Percentiles rank a stretch among this genome's conserved stretches.
Conservation (phyloP, 2,329 filamentous ascomycete genomes). For the Colletotrichum scovillei region DNA sequence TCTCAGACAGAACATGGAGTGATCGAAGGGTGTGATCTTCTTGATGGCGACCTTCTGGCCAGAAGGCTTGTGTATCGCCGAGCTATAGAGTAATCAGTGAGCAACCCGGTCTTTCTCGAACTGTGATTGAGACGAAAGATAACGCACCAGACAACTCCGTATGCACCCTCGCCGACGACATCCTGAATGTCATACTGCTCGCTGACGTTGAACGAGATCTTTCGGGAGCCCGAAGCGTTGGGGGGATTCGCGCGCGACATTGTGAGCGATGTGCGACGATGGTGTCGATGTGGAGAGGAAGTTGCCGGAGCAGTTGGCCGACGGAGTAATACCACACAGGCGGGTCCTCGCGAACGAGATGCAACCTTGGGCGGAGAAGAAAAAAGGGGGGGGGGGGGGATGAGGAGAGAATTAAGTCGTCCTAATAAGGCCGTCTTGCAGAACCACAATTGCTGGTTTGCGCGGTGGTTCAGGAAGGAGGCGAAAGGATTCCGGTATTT, state of each 20-base stretch:
- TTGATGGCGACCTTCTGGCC: slow-evolving; percentile 99
- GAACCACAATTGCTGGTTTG: slow-evolving; percentile 29
- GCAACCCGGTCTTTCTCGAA: slow-evolving; percentile 26
- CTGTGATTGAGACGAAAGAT: background rate
- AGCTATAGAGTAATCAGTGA: slow-evolving; percentile 63
- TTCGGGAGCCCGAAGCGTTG: slow-evolving; percentile 76
- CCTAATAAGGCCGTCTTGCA: slow-evolving; percentile 19
- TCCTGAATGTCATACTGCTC: slow-evolving; percentile 99
- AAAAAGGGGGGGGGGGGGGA: slow-evolving; percentile 16
- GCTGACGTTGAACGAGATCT: slow-evolving; percentile 99
- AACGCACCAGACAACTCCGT: slow-evolving; percentile 95
- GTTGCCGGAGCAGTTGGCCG: slow-evolving; percentile 13
- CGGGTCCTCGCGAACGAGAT: slow-evolving; percentile 26
- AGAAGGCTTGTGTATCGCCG: slow-evolving; percentile 96
- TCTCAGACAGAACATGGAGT: slow-evolving; percentile 98
- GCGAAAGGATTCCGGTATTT: slow-evolving; percentile 19
- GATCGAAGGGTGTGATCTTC: slow-evolving; percentile 99
- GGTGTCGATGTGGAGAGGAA: slow-evolving; percentile 16
- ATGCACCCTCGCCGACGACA: slow-evolving; percentile 98
- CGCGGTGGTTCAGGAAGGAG: slow-evolving; percentile 24
- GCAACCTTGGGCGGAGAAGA: slow-evolving; percentile 21
- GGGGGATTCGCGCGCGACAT: slow-evolving; percentile 70
- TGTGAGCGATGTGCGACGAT: slow-evolving; percentile 37
- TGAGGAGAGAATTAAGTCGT: slow-evolving; percentile 30
- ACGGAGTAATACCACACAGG: slow-evolving; percentile 17